phyloP scores from a whole-genome alignment of 1,284 basidiomycete genomes.

The Puccinia horiana region DNA sequence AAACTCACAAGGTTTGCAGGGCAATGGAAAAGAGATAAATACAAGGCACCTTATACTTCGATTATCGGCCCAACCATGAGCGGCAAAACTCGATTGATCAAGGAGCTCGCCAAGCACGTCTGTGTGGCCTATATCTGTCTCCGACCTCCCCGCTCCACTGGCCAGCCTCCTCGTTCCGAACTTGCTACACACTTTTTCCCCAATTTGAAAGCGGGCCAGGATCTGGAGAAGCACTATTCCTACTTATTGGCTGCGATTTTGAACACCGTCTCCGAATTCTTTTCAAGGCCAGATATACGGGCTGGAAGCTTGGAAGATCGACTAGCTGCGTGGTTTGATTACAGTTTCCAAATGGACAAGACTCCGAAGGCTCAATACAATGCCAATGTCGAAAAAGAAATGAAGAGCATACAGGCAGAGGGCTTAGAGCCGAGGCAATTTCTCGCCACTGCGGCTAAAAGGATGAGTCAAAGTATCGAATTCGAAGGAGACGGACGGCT shows the following conservation, averaged over 20 bases:
- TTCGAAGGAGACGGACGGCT: not conserved
- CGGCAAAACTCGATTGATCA: conserved; percentile 16
- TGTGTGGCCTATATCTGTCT: conserved; percentile 18
- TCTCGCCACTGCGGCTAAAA: not conserved
- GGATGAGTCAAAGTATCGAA: not conserved
- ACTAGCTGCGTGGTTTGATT: not conserved
- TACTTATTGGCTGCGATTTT: not conserved
- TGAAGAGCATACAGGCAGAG: not conserved
- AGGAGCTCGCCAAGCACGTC: not conserved
- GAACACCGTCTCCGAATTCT: not conserved
- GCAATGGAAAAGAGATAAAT: not conserved
- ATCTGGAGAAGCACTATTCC: not conserved
- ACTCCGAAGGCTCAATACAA: not conserved
- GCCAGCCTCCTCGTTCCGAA: conserved; percentile 8
- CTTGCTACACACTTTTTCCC: not conserved
- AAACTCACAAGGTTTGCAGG: not conserved
- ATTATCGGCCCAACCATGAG: conserved; percentile 15
- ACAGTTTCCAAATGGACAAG: not conserved
- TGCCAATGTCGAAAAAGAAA: not conserved
- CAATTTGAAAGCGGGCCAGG: not conserved
- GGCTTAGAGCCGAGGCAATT: not conserved
- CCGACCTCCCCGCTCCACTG: not conserved
- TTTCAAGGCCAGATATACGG: not conserved
- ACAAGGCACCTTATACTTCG: conserved; percentile 12
- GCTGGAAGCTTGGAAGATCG: not conserved